These are phyloP conservation scores for Cystobasidiaceae sp. DNA, from an alignment of 1,284 basidiomycete genomes.

Conservation along the genomic window DNA sequence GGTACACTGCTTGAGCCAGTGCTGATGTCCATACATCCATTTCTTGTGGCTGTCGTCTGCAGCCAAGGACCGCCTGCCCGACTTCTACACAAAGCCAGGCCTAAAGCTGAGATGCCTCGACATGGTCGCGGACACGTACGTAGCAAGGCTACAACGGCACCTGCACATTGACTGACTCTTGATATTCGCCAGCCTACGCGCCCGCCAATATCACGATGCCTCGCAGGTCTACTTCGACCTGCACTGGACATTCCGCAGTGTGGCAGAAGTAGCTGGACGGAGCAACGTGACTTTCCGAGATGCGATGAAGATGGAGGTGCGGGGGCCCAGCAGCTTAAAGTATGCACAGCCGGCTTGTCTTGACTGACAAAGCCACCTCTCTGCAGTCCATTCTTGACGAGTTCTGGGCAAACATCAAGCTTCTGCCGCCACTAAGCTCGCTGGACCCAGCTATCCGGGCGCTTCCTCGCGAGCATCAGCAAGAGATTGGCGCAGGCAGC, in stretches of 20 bases:
- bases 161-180: background rate
- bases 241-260: constrained; percentile 1
- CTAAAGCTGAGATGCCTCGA: constrained; percentile 3
- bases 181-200: background rate
- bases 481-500: background rate
- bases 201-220: background rate
- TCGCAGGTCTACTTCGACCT: constrained; percentile 22
- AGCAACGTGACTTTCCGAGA: constrained; percentile 28
- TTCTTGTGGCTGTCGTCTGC: background rate
- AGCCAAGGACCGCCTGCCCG: constrained; percentile 1
- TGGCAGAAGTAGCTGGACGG: constrained; percentile 9
- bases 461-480: background rate
- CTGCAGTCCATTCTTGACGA: constrained; percentile 24
- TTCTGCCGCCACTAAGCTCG: constrained; percentile 8
- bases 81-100: constrained; percentile 14
- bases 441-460: constrained; percentile 1
- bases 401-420: constrained; percentile 11
- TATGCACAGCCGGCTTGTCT: background rate
- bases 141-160: background rate
- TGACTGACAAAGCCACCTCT: background rate
- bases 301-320: constrained; percentile 28
- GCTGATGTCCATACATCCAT: background rate
- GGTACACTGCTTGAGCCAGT: background rate
- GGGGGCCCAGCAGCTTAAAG: background rate
- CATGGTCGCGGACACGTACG: constrained; percentile 25